These are phyloP conservation scores for Novakomyces olei DNA, from an alignment of 805 yeast species.

Conservation along the genomic window DNA sequence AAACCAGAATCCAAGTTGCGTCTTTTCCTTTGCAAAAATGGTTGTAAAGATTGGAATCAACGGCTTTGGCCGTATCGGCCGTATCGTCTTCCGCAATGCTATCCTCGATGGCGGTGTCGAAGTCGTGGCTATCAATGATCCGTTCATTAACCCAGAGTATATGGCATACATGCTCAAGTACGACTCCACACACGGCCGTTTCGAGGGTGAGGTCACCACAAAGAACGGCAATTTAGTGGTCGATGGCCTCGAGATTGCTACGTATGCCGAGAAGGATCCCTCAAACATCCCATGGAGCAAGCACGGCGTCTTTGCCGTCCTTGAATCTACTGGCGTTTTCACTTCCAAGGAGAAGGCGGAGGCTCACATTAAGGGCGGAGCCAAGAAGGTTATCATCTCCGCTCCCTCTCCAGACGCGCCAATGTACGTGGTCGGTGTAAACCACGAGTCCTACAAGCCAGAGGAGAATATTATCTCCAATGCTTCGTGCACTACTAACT, in stretches of 20 bases:
- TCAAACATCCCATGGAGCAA: constrained; percentile 72
- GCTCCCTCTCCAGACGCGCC: constrained; percentile 91
- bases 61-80: constrained; percentile 91
- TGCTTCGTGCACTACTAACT: constrained; percentile 91
- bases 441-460: constrained; percentile 53
- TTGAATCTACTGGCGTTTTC: constrained; percentile 91
- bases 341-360: constrained; percentile 59
- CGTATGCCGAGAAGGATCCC: constrained; percentile 71
- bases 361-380: constrained; percentile 75
- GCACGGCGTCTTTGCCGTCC: constrained; percentile 54
- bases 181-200: constrained; percentile 81
- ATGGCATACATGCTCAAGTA: constrained; percentile 92
- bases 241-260: constrained; percentile 43
- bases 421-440: constrained; percentile 87
- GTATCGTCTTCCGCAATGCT: constrained; percentile 69
- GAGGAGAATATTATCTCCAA: constrained; percentile 64
- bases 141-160: constrained; percentile 71
- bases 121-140: constrained; percentile 77
- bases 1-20: no score
- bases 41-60: constrained; percentile 58
- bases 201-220: constrained; percentile 44
- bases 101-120: constrained; percentile 49
- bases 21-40: constrained; percentile 8
- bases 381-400: constrained; percentile 83
- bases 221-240: constrained; percentile 33